These are phyloP conservation scores for Yarrowia sp. DNA, from an alignment of 805 yeast species.

Conservation along the genomic window DNA sequence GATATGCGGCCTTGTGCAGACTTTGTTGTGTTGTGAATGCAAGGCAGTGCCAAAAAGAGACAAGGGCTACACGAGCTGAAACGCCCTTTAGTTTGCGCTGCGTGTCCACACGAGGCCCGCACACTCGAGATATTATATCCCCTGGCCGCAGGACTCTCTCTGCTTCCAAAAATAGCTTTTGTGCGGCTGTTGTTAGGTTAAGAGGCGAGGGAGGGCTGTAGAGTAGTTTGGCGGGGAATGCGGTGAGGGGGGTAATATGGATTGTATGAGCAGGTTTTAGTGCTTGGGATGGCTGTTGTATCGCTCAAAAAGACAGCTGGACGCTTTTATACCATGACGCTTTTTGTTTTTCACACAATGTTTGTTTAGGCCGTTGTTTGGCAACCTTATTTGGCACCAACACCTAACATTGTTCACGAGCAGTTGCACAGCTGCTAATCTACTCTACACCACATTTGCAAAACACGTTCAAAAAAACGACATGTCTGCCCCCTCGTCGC, in stretches of 20 bases:
- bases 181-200: too few relatives aligned
- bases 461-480: neutral
- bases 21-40: neutral
- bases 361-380: constrained; percentile 3
- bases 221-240: too few relatives aligned
- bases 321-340: too few relatives aligned
- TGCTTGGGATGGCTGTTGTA: too few relatives aligned
- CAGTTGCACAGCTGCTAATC: neutral
- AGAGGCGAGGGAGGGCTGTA: too few relatives aligned
- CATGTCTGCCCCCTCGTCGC: constrained; percentile 25
- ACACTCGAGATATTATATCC: neutral
- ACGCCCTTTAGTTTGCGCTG: neutral
- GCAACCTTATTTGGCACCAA: neutral
- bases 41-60: constrained; percentile 6
- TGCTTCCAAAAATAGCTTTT: too few relatives aligned
- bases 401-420: constrained; percentile 12
- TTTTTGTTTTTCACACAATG: too few relatives aligned
- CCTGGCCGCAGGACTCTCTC: too few relatives aligned
- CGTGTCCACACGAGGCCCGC: too few relatives aligned
- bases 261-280: too few relatives aligned
- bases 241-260: too few relatives aligned
- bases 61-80: constrained; percentile 7
- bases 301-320: too few relatives aligned
- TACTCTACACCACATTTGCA: neutral
- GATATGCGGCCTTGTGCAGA: neutral